A percentile compares a stretch with the other conserved stretches of the same genome.
phyloP scores from a whole-genome alignment of 305 asterid genomes.

The Solanum chacoense region DNA sequence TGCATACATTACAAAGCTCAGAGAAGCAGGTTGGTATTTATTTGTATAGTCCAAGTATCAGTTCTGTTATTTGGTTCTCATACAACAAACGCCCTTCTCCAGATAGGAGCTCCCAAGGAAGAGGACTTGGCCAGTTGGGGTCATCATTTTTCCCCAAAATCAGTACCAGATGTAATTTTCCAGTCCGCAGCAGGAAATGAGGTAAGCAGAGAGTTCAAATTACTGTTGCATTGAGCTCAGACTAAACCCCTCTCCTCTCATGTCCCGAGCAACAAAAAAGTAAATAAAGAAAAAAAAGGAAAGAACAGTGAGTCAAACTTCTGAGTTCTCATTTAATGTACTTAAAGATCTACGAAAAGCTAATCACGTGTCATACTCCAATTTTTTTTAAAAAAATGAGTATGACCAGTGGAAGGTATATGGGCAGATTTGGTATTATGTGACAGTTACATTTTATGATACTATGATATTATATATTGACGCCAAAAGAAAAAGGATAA shows the following conservation, averaged over 20 bases:
- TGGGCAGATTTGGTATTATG: not conserved
- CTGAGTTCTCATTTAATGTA: not conserved
- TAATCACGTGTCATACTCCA: not conserved
- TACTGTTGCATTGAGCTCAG: not conserved
- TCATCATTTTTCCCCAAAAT: slow-evolving; percentile 70
- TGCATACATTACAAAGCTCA: slow-evolving; percentile 45
- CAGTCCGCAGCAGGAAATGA: slow-evolving; percentile 94
- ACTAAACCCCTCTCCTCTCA: not conserved
- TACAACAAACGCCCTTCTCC: not conserved
- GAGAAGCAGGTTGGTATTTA: slow-evolving; percentile 65
- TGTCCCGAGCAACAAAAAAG: not conserved
- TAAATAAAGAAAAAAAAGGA: not conserved
- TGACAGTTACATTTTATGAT: not conserved
- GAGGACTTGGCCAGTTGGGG: slow-evolving; percentile 93
- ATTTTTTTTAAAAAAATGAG: not conserved
- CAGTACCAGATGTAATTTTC: slow-evolving; percentile 80
- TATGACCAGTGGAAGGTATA: not conserved
- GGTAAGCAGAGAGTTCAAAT: slow-evolving; percentile 31
- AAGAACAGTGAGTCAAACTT: not conserved
- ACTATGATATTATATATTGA: not conserved
- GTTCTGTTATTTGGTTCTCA: not conserved
- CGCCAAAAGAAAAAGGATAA: not conserved
- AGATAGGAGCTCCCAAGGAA: slow-evolving; percentile 95
- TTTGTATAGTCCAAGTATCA: not conserved
- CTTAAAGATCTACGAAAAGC: not conserved